phyloP scores from a whole-genome alignment of 768 basidiomycete species.

The Pleurotus tuber-regium region DNA sequence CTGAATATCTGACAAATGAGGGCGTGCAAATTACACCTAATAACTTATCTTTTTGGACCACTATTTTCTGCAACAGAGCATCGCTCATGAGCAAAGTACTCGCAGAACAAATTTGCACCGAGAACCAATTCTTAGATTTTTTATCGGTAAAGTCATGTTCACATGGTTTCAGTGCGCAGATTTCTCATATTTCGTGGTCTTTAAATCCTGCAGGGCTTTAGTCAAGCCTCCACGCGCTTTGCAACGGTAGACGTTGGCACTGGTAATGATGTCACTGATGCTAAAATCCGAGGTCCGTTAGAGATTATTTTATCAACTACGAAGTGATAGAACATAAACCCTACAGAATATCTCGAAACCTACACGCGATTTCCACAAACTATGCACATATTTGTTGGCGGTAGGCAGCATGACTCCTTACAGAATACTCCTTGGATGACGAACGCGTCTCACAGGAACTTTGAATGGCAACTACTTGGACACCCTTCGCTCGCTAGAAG shows the following conservation, averaged over 20 bases:
- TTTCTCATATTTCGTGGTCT: conserved; percentile 7
- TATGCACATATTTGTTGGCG: conserved; percentile 68
- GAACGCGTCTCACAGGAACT: conserved; percentile 40
- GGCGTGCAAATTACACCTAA: conserved; percentile 54
- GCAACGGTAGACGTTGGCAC: conserved; percentile 66
- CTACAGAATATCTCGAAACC: conserved; percentile 65
- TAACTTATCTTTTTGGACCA: conserved; percentile 73
- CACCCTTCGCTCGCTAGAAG: conserved; percentile 55
- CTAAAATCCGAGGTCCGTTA: conserved; percentile 66
- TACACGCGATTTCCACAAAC: conserved; percentile 75
- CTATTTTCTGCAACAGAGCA: conserved; percentile 65
- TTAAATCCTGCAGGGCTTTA: conserved; percentile 50
- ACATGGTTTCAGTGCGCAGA: background rate
- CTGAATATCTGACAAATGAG: conserved; percentile 63
- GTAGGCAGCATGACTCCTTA: conserved; percentile 36
- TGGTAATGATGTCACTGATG: conserved; percentile 56
- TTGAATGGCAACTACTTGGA: conserved; percentile 53
- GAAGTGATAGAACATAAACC: background rate
- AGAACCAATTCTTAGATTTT: conserved; percentile 71
- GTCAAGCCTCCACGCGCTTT: conserved; percentile 72
- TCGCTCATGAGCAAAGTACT: conserved; percentile 51
- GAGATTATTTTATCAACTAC: background rate
- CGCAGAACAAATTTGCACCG: conserved; percentile 52
- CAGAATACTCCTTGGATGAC: background rate
- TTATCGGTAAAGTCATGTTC: conserved; percentile 35